Percentiles rank a stretch among this genome's conserved stretches.
phyloP scores from a whole-genome alignment of 164 flowering plant species.

The Chloranthus sessilifolius region DNA sequence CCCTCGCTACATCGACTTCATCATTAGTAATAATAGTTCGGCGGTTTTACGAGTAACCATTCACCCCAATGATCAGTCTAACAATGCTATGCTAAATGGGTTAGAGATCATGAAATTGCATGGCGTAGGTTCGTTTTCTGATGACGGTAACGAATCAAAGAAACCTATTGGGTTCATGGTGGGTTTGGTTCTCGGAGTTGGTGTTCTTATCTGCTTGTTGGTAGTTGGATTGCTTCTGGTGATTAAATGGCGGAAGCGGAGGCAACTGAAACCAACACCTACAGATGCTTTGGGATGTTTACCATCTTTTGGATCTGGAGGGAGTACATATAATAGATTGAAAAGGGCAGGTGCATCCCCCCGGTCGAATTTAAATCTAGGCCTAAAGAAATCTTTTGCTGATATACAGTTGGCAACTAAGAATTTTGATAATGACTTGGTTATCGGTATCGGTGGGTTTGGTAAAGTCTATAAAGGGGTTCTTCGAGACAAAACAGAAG shows the following conservation, averaged over 20 bases:
- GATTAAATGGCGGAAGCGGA: conserved; percentile 29
- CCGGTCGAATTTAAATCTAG: conserved; percentile 27
- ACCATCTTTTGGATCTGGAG: conserved; percentile 37
- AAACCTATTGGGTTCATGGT: conserved; percentile 35
- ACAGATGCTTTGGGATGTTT: conserved; percentile 50
- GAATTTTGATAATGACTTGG: conserved; percentile 14
- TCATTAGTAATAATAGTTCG: conserved; percentile 33
- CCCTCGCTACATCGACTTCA: conserved; percentile 60
- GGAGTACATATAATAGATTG: conserved; percentile 46
- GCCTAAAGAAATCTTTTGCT: conserved; percentile 6
- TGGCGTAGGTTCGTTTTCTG: conserved; percentile 4
- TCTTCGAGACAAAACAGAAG: conserved; percentile 36
- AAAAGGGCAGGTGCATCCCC: conserved; percentile 45
- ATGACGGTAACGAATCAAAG: conserved; percentile 9
- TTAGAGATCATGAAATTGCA: conserved; percentile 74
- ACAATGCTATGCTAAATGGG: conserved; percentile 77
- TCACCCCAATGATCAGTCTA: conserved; percentile 43
- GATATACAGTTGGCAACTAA: conserved; percentile 11
- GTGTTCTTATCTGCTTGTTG: conserved; percentile 24
- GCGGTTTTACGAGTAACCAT: conserved; percentile 37
- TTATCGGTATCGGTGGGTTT: conserved; percentile 62
- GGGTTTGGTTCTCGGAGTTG: conserved; percentile 40
- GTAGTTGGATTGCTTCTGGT: conserved; percentile 21
- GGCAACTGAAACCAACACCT: conserved; percentile 33
- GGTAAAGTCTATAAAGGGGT: conserved; percentile 58